These are phyloP conservation scores for Daedaleopsis sinensis DNA, from an alignment of 768 basidiomycete species.

Conservation along the genomic window DNA sequence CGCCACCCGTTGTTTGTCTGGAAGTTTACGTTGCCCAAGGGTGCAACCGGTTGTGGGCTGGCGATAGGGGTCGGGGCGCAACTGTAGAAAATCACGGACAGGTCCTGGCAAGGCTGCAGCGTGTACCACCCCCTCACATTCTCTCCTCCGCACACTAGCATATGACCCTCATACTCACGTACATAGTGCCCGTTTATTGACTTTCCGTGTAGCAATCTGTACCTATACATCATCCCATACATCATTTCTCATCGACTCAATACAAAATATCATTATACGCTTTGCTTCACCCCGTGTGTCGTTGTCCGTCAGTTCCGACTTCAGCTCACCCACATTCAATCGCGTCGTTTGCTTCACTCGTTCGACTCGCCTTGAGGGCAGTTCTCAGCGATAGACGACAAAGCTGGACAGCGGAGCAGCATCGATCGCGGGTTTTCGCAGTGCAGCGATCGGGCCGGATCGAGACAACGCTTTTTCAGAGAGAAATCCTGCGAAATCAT, in stretches of 20 bases:
- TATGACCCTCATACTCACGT: conserved; percentile 15
- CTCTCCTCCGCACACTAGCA: conserved; percentile 15
- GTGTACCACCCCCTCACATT: conserved; percentile 16
- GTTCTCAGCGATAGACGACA: too few species aligned
- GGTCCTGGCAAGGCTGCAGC: conserved; percentile 26
- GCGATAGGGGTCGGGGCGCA: conserved; percentile 12
- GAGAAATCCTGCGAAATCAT: conserved; percentile 7
- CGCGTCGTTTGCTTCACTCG: too few species aligned
- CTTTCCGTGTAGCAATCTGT: conserved; percentile 21
- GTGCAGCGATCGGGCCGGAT: not conserved
- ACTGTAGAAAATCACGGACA: conserved; percentile 27
- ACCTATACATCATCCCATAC: conserved; percentile 16
- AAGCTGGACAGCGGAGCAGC: too few species aligned
- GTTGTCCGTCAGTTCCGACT: too few species aligned
- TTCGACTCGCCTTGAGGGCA: too few species aligned
- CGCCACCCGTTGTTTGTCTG: conserved; percentile 8
- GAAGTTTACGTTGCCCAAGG: conserved; percentile 11
- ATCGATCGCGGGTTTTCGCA: not conserved
- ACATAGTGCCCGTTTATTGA: conserved; percentile 18
- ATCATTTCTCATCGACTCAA: not conserved
- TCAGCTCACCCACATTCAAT: too few species aligned
- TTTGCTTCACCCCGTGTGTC: not conserved
- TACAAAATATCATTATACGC: conserved; percentile 14
- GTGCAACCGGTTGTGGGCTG: conserved; percentile 14
- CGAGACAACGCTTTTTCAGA: conserved; percentile 12